Percentiles rank a stretch among this genome's conserved stretches.
phyloP scores from a whole-genome alignment of 345 rosid genomes.

The Bruguiera gymnorhiza region DNA sequence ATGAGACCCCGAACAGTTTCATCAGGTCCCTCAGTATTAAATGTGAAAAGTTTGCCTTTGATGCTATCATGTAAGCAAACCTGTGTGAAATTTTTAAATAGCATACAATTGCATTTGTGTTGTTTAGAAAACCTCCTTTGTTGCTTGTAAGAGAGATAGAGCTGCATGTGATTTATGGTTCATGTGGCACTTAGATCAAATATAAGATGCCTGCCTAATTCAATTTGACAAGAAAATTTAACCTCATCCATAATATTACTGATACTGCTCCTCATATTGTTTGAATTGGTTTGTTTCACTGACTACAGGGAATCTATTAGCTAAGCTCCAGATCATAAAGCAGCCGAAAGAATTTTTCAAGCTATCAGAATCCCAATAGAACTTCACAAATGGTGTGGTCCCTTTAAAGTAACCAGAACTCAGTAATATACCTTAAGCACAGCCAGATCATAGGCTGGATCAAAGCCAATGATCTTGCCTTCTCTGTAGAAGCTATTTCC shows the following conservation, averaged over 20 bases:
- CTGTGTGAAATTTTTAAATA: too few species aligned
- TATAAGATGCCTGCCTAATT: neutral
- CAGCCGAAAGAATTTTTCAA: neutral
- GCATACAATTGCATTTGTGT: too few species aligned
- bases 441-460: slow-evolving; percentile 80
- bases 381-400: neutral
- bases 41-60: too few species aligned
- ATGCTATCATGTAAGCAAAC: too few species aligned
- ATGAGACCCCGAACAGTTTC: too few species aligned
- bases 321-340: neutral
- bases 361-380: neutral
- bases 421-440: slow-evolving; percentile 56
- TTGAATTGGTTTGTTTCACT: neutral
- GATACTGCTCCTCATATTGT: too few species aligned
- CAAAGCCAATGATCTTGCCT: slow-evolving; percentile 66
- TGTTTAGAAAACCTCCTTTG: too few species aligned
- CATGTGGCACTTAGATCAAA: neutral
- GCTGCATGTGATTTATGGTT: too few species aligned
- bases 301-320: neutral
- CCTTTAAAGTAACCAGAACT: neutral
- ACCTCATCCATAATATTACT: too few species aligned
- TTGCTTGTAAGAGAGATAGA: too few species aligned
- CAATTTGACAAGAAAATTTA: neutral
- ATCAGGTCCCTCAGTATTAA: too few species aligned
- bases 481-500: slow-evolving; percentile 64